Conservation (phyloP, 2,329 filamentous ascomycete species). For the Fusarium brevicatenulatum region DNA sequence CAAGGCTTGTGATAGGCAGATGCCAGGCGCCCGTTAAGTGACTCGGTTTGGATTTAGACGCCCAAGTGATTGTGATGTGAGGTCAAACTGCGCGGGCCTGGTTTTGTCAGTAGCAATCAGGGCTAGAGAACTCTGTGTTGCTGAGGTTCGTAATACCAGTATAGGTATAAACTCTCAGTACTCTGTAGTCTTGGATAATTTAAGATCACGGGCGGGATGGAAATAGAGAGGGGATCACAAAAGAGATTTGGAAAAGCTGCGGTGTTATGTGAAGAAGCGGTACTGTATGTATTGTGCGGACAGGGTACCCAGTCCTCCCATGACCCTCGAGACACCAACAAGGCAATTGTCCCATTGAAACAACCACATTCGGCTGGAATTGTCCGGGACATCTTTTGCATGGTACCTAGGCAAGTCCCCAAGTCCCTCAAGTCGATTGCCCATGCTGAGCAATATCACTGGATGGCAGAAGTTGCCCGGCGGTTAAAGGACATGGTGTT, state of each 20-base stretch:
- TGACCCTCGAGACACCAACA: slow-evolving; percentile 4
- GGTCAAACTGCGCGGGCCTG: slow-evolving; percentile 51
- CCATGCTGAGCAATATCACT: slow-evolving; percentile 25
- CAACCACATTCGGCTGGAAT: slow-evolving; percentile 18
- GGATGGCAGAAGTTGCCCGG: slow-evolving; percentile 17
- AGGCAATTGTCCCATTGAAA: slow-evolving; percentile 16
- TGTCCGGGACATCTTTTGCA: slow-evolving; percentile 20
- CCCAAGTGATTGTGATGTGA: slow-evolving; percentile 37
- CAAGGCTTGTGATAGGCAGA: slow-evolving; percentile 45
- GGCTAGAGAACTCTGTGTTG: slow-evolving; percentile 2
- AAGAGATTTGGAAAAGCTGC: slow-evolving; percentile 28
- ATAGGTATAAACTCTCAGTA: background rate
- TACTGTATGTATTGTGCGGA: slow-evolving; percentile 8
- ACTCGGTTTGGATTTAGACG: slow-evolving; percentile 43
- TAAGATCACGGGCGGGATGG: background rate
- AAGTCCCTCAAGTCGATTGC: slow-evolving; percentile 8
- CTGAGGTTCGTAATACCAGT: background rate
- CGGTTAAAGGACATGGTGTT: slow-evolving; percentile 38
- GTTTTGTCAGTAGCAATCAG: slow-evolving; percentile 15
- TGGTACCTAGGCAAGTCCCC: slow-evolving; percentile 22
- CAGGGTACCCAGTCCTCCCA: slow-evolving; percentile 23
- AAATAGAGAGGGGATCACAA: slow-evolving; percentile 19
- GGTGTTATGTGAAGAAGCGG: slow-evolving; percentile 36
- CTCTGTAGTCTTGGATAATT: background rate
- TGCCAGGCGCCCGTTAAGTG: slow-evolving; percentile 36